Conservation (phyloP, 331 rosid species). For the Erythrophleum ivorense region DNA sequence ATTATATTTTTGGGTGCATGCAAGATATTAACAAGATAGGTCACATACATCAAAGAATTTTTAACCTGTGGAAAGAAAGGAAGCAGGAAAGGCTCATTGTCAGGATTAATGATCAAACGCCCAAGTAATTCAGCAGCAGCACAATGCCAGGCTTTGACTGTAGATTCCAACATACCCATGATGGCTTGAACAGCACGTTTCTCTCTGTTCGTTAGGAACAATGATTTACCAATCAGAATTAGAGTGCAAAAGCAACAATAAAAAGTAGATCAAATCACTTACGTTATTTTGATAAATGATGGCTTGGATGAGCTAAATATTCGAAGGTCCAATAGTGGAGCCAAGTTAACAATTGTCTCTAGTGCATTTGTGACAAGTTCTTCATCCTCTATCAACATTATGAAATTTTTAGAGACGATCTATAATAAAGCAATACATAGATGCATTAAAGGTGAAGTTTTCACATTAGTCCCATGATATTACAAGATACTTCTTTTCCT, state of each 20-base stretch:
- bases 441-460: conserved; percentile 6
- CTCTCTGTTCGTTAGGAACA: conserved; percentile 64
- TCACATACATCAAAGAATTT: conserved; percentile 19
- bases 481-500: neutral
- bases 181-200: conserved; percentile 91
- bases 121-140: conserved; percentile 95
- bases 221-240: conserved; percentile 37
- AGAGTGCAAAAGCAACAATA: neutral
- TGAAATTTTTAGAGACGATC: conserved; percentile 27
- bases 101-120: conserved; percentile 94
- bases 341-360: conserved; percentile 96
- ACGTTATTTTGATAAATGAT: conserved; percentile 94
- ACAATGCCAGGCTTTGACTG: conserved; percentile 95
- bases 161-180: conserved; percentile 87
- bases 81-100: conserved; percentile 87
- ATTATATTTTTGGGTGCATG: conserved; percentile 19
- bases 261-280: conserved; percentile 44
- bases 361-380: conserved; percentile 97
- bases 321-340: conserved; percentile 90
- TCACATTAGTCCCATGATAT: neutral
- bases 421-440: conserved; percentile 18
- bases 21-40: conserved; percentile 14
- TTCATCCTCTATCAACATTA: conserved; percentile 80
- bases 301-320: conserved; percentile 92
- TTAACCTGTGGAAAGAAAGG: conserved; percentile 87